These are phyloP conservation scores for Cercospora zeae-maydis DNA, from an alignment of 2,329 filamentous ascomycete genomes.

Conservation along the genomic window DNA sequence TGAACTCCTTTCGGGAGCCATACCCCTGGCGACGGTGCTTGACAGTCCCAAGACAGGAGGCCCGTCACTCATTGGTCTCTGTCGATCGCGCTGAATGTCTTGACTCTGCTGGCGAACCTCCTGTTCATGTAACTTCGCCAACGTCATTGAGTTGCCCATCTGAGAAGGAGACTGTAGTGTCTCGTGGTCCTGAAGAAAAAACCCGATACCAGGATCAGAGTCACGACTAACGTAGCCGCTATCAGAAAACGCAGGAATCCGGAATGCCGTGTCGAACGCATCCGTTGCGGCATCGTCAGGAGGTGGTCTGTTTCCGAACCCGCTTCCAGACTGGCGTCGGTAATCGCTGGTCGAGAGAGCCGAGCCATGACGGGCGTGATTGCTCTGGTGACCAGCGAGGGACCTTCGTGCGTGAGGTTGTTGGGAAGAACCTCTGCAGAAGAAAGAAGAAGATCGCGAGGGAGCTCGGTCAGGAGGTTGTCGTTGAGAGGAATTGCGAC, in stretches of 20 bases:
- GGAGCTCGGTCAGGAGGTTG: background rate
- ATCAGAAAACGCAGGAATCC: conserved; percentile 10
- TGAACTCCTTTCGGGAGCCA: background rate
- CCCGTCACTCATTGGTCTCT: background rate
- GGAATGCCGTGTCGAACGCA: background rate
- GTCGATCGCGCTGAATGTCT: background rate
- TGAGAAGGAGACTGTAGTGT: conserved; percentile 4
- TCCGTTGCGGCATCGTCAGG: background rate
- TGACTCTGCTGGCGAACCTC: background rate
- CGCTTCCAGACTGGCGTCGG: conserved; percentile 1
- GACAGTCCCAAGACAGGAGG: background rate
- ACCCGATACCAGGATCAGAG: conserved; percentile 6
- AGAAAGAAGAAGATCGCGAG: conserved; percentile 5
- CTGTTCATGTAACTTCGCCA: background rate
- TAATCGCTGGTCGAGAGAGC: background rate
- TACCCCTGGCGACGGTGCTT: background rate
- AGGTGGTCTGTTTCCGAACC: conserved; percentile 1
- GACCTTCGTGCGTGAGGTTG: conserved; percentile 6
- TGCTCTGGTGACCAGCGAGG: background rate
- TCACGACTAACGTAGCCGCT: conserved; percentile 13
- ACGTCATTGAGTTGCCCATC: conserved; percentile 8
- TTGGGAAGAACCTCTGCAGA: conserved; percentile 6
- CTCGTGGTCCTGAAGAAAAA: conserved; percentile 3
- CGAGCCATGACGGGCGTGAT: conserved; percentile 6
- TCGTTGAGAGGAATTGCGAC: conserved; percentile 5